Evolutionary conservation across 345 rosid species (phyloP).

Genomic region (Gossypium longicalyx): DNA sequence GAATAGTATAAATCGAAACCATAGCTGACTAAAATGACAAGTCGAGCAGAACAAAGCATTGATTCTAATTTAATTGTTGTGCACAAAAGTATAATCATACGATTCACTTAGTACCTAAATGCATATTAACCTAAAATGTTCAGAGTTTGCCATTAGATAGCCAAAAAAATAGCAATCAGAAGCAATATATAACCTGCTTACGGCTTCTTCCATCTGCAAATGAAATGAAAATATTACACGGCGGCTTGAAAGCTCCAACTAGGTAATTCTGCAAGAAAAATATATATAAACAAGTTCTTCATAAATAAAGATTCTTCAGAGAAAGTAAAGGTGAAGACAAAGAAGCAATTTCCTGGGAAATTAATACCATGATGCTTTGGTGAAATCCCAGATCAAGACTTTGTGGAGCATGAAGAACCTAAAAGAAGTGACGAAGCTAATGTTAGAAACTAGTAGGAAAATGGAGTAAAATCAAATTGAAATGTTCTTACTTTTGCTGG

Average conservation of each 20-base stretch:
- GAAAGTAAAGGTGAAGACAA: not conserved
- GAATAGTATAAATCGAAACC: not conserved
- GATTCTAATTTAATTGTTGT: not conserved
- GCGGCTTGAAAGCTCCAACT: constrained; percentile 53
- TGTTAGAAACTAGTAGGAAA: not conserved
- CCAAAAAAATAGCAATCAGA: not conserved
- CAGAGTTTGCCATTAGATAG: not conserved
- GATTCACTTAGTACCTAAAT: not conserved
- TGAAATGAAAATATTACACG: constrained; percentile 35
- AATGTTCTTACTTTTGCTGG: not conserved
- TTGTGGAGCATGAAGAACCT: constrained; percentile 19
- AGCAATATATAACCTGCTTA: constrained; percentile 34
- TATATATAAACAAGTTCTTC: not conserved
- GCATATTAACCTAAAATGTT: not conserved
- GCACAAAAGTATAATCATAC: not conserved
- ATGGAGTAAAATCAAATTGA: not conserved
- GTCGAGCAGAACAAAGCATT: not conserved
- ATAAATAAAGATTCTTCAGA: not conserved
- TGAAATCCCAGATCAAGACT: not conserved
- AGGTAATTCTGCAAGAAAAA: constrained; percentile 34
- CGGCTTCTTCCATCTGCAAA: constrained; percentile 46
- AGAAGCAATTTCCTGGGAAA: not conserved
- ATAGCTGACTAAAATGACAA: not conserved
- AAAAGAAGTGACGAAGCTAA: not conserved
- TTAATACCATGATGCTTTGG: constrained; percentile 24